A percentile compares a stretch with the other conserved stretches of the same genome.
Evolutionary conservation across 352 stramenopile species (phyloP).

Genomic region (Plasmopara halstedii): DNA sequence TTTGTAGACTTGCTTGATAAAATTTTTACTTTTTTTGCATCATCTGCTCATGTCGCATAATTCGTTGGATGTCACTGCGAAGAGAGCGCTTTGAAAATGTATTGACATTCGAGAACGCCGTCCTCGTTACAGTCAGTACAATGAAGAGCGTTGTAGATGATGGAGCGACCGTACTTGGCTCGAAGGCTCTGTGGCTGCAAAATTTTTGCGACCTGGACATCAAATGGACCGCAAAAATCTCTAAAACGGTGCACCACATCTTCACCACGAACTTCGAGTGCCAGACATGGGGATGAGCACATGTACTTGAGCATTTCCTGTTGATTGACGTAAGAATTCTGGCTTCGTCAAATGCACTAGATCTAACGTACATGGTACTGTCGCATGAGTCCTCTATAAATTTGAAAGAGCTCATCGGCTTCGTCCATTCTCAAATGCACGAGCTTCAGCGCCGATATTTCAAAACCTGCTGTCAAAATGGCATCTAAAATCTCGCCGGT

Average conservation of each 20-base stretch:
- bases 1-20: constrained; percentile 10
- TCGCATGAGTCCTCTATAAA: constrained; percentile 71
- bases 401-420: constrained; percentile 87
- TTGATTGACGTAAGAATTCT: background rate
- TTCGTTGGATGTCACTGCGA: constrained; percentile 7
- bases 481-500: constrained; percentile 72
- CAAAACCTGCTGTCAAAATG: constrained; percentile 77
- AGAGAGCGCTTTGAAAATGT: constrained; percentile 68
- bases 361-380: constrained; percentile 53
- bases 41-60: constrained; percentile 1
- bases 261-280: constrained; percentile 85
- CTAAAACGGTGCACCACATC: constrained; percentile 75
- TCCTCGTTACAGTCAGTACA: constrained; percentile 91
- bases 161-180: constrained; percentile 80
- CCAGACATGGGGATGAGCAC: constrained; percentile 74
- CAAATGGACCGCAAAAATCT: constrained; percentile 80
- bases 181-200: constrained; percentile 80
- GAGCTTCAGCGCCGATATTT: constrained; percentile 84
- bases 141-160: constrained; percentile 86
- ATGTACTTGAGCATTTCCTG: constrained; percentile 89
- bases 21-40: background rate
- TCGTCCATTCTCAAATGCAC: constrained; percentile 72
- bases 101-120: constrained; percentile 85
- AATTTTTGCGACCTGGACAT: constrained; percentile 85
- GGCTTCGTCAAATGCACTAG: background rate